phyloP scores from a whole-genome alignment of 2,329 filamentous ascomycete genomes.

The Shiraia bambusicola region DNA sequence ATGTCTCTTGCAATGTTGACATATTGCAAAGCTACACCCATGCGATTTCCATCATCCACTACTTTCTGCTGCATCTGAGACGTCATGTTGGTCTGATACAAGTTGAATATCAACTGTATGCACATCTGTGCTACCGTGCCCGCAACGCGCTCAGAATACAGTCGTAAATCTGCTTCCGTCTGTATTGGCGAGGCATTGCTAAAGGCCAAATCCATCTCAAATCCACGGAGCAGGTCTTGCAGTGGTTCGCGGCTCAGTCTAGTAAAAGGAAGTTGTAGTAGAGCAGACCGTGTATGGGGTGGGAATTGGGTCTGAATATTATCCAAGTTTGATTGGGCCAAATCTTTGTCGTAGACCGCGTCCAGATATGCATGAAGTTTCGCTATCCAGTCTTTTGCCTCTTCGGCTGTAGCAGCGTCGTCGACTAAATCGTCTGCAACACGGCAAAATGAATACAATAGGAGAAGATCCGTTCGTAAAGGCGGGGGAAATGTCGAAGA shows the following conservation, averaged over 20 bases:
- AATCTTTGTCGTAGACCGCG: slow-evolving; percentile 48
- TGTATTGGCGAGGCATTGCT: slow-evolving; percentile 53
- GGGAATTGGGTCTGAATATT: slow-evolving; percentile 58
- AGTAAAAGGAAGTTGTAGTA: slow-evolving; percentile 60
- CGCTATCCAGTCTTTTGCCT: slow-evolving; percentile 60
- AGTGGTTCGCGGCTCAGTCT: slow-evolving; percentile 62
- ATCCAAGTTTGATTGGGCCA: slow-evolving; percentile 7
- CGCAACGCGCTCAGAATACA: slow-evolving; percentile 68
- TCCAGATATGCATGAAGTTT: slow-evolving; percentile 61
- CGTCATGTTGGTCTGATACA: slow-evolving; percentile 47
- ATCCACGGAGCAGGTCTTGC: slow-evolving; percentile 66
- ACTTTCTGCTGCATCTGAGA: slow-evolving; percentile 46
- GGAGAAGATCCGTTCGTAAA: slow-evolving; percentile 66
- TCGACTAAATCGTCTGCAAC: slow-evolving; percentile 74
- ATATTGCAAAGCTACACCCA: slow-evolving; percentile 76
- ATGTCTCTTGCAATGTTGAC: slow-evolving; percentile 77
- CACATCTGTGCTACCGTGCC: slow-evolving; percentile 71
- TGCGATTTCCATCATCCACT: slow-evolving; percentile 59
- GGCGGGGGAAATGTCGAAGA: slow-evolving; percentile 69
- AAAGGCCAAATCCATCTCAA: slow-evolving; percentile 68
- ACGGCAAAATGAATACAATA: slow-evolving; percentile 73
- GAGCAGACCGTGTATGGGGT: slow-evolving; percentile 52
- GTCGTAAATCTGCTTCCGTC: slow-evolving; percentile 59
- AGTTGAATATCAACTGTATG: slow-evolving; percentile 65
- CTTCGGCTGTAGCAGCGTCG: slow-evolving; percentile 55